Evolutionary conservation across 306 rosid genomes (phyloP).

Genomic region (Quercus berberidifolia): DNA sequence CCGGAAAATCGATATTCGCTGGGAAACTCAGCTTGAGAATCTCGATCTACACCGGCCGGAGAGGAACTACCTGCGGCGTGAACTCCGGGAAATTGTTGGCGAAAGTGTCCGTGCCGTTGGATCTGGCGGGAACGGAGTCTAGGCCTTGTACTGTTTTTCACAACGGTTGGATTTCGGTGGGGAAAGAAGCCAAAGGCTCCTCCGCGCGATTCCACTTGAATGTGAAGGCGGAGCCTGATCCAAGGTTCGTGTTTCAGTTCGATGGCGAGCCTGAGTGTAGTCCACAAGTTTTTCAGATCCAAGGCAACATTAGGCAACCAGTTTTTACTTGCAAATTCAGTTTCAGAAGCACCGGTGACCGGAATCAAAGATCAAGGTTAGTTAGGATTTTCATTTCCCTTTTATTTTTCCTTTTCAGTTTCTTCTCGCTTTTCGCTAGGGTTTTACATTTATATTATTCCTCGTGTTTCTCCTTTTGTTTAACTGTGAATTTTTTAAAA

Average conservation of each 20-base stretch:
- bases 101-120: constrained; percentile 45
- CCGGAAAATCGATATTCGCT: constrained; percentile 37
- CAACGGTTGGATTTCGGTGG: constrained; percentile 66
- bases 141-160: constrained; percentile 39
- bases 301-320: constrained; percentile 63
- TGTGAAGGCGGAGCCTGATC: constrained; percentile 69
- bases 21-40: constrained; percentile 45
- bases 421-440: neutral
- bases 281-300: constrained; percentile 73
- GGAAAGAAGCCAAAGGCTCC: constrained; percentile 47
- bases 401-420: neutral
- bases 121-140: constrained; percentile 44
- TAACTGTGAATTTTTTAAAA: neutral
- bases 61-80: constrained; percentile 62
- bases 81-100: constrained; percentile 55
- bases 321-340: constrained; percentile 76
- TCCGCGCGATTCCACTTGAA: constrained; percentile 67
- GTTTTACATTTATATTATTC: neutral
- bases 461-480: constrained; percentile 2
- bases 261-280: constrained; percentile 80
- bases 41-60: constrained; percentile 56
- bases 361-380: constrained; percentile 57
- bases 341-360: constrained; percentile 57
- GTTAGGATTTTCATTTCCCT: neutral
- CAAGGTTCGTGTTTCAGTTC: constrained; percentile 68